These are phyloP conservation scores for Melampsora occidentalis DNA, from an alignment of 1,284 basidiomycete species.

Conservation along the genomic window DNA sequence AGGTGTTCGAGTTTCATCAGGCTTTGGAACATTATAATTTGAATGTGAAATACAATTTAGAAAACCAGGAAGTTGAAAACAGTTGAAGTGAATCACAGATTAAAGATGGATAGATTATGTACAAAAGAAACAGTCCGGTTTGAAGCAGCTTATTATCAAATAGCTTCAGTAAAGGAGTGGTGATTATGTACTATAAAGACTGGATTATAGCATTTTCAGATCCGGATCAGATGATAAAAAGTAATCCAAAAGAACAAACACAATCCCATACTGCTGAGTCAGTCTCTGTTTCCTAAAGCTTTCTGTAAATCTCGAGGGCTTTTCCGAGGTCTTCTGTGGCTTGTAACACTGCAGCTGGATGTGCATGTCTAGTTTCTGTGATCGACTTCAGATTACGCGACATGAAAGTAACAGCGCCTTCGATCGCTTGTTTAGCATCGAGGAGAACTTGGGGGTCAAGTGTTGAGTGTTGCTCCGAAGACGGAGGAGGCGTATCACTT, in stretches of 20 bases:
- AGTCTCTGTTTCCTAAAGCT: not conserved
- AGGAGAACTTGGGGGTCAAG: not conserved
- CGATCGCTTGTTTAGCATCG: not conserved
- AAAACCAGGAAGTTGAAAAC: slow-evolving; percentile 18
- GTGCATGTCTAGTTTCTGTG: not conserved
- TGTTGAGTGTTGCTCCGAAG: not conserved
- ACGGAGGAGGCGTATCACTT: not conserved
- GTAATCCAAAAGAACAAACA: not conserved
- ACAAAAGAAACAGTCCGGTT: too few relatives aligned
- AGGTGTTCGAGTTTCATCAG: slow-evolving; percentile 36
- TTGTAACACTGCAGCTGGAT: not conserved
- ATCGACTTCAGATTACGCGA: not conserved
- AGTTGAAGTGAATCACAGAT: too few relatives aligned
- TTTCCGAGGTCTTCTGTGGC: not conserved
- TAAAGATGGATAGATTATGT: too few relatives aligned
- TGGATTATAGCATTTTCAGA: too few relatives aligned
- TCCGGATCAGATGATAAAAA: too few relatives aligned
- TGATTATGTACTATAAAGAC: too few relatives aligned
- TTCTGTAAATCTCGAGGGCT: not conserved
- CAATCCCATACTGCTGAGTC: too few relatives aligned
- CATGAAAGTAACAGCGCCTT: not conserved
- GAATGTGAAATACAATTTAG: slow-evolving; percentile 42
- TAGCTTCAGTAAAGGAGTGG: too few relatives aligned
- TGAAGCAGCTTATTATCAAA: too few relatives aligned
- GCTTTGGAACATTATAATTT: slow-evolving; percentile 39